A percentile compares a stretch with the other conserved stretches of the same genome.
Conservation (phyloP, 2,329 filamentous ascomycete genomes). For the Didymella exigua region DNA sequence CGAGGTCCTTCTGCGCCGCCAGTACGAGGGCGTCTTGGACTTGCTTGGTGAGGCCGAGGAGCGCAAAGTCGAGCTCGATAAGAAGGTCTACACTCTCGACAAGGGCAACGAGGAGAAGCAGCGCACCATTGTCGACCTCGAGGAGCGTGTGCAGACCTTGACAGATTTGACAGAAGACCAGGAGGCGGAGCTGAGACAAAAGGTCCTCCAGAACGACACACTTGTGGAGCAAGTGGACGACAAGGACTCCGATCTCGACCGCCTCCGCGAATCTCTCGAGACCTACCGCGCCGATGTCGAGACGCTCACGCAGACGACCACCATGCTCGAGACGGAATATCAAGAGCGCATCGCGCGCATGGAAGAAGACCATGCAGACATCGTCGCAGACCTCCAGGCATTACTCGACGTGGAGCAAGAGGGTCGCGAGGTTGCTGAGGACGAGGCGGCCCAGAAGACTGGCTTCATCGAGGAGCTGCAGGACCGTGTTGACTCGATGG, state of each 20-base stretch:
- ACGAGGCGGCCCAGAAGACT: constrained; percentile 47
- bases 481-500: constrained; percentile 44
- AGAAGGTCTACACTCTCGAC: constrained; percentile 46
- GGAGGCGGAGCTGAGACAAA: constrained; percentile 41
- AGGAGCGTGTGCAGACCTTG: constrained; percentile 37
- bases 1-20: constrained; percentile 46
- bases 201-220: constrained; percentile 36
- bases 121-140: constrained; percentile 46
- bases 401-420: constrained; percentile 47
- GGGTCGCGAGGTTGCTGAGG: constrained; percentile 48
- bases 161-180: constrained; percentile 41
- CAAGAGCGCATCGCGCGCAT: constrained; percentile 44
- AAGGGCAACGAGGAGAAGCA: constrained; percentile 46
- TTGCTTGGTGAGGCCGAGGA: constrained; percentile 41
- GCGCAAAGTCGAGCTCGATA: constrained; percentile 45
- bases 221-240: constrained; percentile 40
- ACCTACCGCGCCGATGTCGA: constrained; percentile 49
- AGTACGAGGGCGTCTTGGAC: constrained; percentile 38
- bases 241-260: constrained; percentile 44
- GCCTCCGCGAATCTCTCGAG: constrained; percentile 48
- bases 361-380: constrained; percentile 47
- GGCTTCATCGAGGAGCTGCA: constrained; percentile 50
- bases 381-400: constrained; percentile 45
- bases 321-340: constrained; percentile 50
- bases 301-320: constrained; percentile 46